Conservation (phyloP, 495 filamentous ascomycete species). For the Penicillium silybi region DNA sequence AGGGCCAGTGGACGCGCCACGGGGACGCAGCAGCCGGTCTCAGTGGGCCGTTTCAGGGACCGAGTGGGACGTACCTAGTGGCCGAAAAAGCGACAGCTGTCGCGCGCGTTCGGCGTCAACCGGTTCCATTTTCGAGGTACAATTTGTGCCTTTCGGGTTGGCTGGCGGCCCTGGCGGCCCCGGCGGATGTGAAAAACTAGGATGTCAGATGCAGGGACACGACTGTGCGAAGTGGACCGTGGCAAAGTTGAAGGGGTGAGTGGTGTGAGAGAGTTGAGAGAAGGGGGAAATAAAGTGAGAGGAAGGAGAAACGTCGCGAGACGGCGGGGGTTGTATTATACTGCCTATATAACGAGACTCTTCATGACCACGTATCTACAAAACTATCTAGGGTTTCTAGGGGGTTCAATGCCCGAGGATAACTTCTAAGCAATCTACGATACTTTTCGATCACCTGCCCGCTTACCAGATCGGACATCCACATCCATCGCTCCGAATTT, state of each 20-base stretch:
- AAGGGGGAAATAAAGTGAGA: not conserved
- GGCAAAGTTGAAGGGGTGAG: constrained; percentile 1
- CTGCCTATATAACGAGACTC: not conserved
- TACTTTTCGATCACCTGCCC: constrained; percentile 5
- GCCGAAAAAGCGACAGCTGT: constrained; percentile 46
- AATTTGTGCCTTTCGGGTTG: constrained; percentile 2
- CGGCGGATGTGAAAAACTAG: constrained; percentile 14
- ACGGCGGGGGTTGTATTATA: constrained; percentile 7
- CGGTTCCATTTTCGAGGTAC: constrained; percentile 24
- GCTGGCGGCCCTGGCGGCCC: constrained; percentile 5
- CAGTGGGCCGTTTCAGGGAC: constrained; percentile 33
- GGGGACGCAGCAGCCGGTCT: constrained; percentile 29
- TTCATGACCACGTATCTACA: not conserved
- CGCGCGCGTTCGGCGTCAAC: constrained; percentile 46
- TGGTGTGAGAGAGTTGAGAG: not conserved
- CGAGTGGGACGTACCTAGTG: constrained; percentile 40
- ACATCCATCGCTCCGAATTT: constrained; percentile 16
- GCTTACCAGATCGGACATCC: constrained; percentile 16
- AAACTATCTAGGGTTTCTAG: not conserved
- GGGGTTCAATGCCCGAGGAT: too few relatives aligned
- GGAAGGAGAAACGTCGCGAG: not conserved
- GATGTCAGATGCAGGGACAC: constrained; percentile 8
- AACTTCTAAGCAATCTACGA: too few relatives aligned
- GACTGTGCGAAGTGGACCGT: constrained; percentile 5
- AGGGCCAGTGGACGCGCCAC: constrained; percentile 41